Conservation (phyloP, 2,329 filamentous ascomycete species). For the Plectosphaerella plurivora region DNA sequence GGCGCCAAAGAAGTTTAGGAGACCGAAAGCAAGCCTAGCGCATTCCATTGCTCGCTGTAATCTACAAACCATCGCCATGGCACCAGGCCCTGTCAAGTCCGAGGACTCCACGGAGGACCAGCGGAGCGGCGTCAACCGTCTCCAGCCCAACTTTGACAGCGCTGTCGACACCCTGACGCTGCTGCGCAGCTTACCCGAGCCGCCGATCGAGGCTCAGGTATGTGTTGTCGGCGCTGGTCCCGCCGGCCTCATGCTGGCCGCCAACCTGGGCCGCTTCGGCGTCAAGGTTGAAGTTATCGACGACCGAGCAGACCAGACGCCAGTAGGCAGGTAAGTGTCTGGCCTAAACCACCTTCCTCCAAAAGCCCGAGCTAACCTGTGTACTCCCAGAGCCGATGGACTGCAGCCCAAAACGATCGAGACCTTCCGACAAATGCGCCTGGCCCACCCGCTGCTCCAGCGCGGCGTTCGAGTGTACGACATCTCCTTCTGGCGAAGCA, state of each 20-base stretch:
- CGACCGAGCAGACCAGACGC: slow-evolving; percentile 63
- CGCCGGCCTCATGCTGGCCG: slow-evolving; percentile 51
- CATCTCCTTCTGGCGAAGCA: slow-evolving; percentile 67
- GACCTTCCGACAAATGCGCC: slow-evolving; percentile 67
- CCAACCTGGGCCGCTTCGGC: slow-evolving; percentile 58
- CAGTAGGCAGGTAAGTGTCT: slow-evolving; percentile 48
- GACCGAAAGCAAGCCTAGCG: neutral
- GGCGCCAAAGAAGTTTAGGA: neutral
- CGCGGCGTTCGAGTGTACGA: slow-evolving; percentile 69
- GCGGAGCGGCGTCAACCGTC: slow-evolving; percentile 17
- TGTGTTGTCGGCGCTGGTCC: slow-evolving; percentile 53
- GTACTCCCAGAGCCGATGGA: slow-evolving; percentile 55
- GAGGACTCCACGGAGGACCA: slow-evolving; percentile 27
- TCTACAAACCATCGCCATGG: slow-evolving; percentile 18
- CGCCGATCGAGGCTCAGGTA: slow-evolving; percentile 40
- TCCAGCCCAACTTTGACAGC: slow-evolving; percentile 25
- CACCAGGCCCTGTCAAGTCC: slow-evolving; percentile 25
- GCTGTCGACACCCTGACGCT: slow-evolving; percentile 41
- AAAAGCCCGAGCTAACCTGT: neutral
- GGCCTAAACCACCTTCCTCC: slow-evolving; percentile 9
- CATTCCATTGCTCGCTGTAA: neutral
- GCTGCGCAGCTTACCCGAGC: slow-evolving; percentile 42
- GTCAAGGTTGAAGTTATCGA: slow-evolving; percentile 64
- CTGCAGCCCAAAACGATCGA: slow-evolving; percentile 76
- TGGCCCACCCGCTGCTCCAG: slow-evolving; percentile 64